Conservation (phyloP, 164 flowering plant species). For the Nelumbo lutea region DNA sequence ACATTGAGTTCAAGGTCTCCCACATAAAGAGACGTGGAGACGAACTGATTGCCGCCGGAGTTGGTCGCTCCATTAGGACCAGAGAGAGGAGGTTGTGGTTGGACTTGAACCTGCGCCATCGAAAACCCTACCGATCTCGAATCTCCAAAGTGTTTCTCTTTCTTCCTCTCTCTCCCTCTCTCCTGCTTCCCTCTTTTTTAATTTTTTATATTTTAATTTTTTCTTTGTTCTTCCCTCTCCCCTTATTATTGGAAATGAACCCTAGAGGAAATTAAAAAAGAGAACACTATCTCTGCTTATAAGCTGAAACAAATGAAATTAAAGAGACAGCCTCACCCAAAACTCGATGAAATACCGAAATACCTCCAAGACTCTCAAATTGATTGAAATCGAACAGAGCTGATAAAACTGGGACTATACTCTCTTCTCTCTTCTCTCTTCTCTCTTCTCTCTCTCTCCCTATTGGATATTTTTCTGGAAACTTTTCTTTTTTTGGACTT, state of each 20-base stretch:
- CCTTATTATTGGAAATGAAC: constrained; percentile 25
- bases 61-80: constrained; percentile 33
- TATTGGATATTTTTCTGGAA: not conserved
- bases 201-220: constrained; percentile 13
- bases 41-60: constrained; percentile 24
- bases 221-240: constrained; percentile 31
- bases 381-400: not conserved
- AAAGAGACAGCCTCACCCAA: not conserved
- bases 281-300: not conserved
- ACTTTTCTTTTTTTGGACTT: constrained; percentile 2
- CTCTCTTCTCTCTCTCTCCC: not conserved
- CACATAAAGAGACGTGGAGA: constrained; percentile 63
- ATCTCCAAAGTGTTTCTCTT: not conserved
- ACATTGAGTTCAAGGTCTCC: constrained; percentile 73
- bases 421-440: not conserved
- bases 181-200: not conserved
- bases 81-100: constrained; percentile 25
- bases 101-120: constrained; percentile 74
- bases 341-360: not conserved
- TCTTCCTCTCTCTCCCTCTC: not conserved
- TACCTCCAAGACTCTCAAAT: not conserved
- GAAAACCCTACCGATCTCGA: constrained; percentile 8
- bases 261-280: constrained; percentile 15
- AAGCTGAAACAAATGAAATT: not conserved
- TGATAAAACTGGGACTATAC: not conserved